A percentile compares a stretch with the other conserved stretches of the same genome.
Conservation (phyloP, 2,329 filamentous ascomycete genomes). For the Aspergillus sergii region DNA sequence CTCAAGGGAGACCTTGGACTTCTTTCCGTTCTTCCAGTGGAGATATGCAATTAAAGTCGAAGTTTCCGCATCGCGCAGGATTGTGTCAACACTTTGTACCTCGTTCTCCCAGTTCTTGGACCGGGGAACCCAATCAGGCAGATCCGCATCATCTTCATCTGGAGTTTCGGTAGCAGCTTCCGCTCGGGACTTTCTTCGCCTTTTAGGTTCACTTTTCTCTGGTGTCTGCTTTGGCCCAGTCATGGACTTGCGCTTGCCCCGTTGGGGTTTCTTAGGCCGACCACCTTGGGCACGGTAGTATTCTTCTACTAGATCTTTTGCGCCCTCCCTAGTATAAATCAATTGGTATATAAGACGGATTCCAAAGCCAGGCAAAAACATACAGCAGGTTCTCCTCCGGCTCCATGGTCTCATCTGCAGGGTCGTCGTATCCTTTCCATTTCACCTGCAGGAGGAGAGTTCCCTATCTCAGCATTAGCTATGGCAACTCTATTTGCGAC, state of each 20-base stretch:
- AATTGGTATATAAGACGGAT: conserved; percentile 19
- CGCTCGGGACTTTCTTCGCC: conserved; percentile 29
- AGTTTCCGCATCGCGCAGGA: conserved; percentile 40
- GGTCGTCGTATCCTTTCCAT: conserved; percentile 50
- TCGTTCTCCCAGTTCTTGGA: conserved; percentile 47
- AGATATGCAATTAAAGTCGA: conserved; percentile 42
- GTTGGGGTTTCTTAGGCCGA: conserved; percentile 35
- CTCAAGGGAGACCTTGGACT: conserved; percentile 44
- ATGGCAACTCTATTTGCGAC: not conserved
- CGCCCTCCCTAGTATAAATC: conserved; percentile 35
- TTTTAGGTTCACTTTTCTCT: conserved; percentile 29
- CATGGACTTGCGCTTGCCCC: conserved; percentile 40
- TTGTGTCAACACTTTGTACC: conserved; percentile 47
- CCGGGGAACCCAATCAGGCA: conserved; percentile 42
- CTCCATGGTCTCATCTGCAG: conserved; percentile 49
- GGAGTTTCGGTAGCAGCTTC: conserved; percentile 22
- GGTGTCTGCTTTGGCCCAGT: conserved; percentile 30
- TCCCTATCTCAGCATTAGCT: conserved; percentile 34
- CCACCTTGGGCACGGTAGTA: conserved; percentile 49
- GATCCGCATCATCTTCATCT: conserved; percentile 7
- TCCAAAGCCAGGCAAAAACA: conserved; percentile 13
- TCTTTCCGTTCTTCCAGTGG: conserved; percentile 49
- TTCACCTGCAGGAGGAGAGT: conserved; percentile 46
- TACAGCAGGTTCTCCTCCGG: conserved; percentile 49
- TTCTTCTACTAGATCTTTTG: conserved; percentile 41